Evolutionary conservation across 2,329 filamentous ascomycete species (phyloP), one percentile per base, ranked within the genome.

Genomic region (Ilyonectria destructans): DNA sequence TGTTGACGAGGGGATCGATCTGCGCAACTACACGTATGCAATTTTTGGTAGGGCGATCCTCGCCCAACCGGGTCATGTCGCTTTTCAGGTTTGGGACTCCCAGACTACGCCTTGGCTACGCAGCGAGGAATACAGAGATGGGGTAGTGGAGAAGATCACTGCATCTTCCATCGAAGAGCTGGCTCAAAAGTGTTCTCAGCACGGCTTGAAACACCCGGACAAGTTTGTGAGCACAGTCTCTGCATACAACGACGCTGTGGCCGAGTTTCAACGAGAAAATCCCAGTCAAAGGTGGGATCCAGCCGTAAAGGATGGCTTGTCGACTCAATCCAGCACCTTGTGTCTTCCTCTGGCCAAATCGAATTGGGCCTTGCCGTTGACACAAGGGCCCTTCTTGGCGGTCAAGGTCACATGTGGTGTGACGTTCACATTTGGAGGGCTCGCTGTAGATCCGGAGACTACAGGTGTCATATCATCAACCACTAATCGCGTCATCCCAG

Each of bases 1-100:
- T 73, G 89, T 92, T 0, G 90, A 92, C 71, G 91, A 93, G 74
- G 91, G 90, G 0, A 72, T 88, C 9, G 90, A 92, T 71, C 77
- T 92, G 70, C 82, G 90, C 3, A 92, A 92, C 74, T 92, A 88
- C 74, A 92, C 90, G 0, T 92, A 92, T 71, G 91, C 90, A 29
- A 87, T 87, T 71, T 91, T 92, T 72, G 90, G 91, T 1, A 80
- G 85, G 15, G 89, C 86, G 10, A 91, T 93, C 55, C 80, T 92
- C 19, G 78, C 81, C 15, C 90, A 92, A 71, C 88, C 89, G 0
- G 83, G 84, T 0, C 84, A 87, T 6, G 77, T 86, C 9, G 90
- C 88, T 0, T 93, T 91, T 72, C 90, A 93, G 75, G 77, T 92
- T 0, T 93, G 89, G 88, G 91, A 92, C 71, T 79, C 83, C 0